Conservation (phyloP, 495 filamentous ascomycete genomes). For the Aspergillus steynii region DNA sequence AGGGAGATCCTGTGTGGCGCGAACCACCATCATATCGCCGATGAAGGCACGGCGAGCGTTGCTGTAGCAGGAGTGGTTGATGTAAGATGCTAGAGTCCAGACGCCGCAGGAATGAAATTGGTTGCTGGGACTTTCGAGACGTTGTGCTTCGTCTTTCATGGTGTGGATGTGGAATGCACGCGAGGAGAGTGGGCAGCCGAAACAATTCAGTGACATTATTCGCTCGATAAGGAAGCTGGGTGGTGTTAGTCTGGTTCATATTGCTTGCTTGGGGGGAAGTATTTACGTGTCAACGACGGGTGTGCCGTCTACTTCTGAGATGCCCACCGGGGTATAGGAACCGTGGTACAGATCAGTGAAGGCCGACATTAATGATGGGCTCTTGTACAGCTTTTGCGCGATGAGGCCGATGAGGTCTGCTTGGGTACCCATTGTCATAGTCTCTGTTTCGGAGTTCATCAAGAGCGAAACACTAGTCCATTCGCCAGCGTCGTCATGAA, state of each 20-base stretch:
- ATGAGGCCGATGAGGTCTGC: conserved; percentile 39
- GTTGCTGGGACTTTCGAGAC: conserved; percentile 5
- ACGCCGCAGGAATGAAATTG: conserved; percentile 43
- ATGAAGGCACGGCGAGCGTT: conserved; percentile 53
- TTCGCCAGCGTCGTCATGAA: conserved; percentile 8
- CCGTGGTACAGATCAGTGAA: conserved; percentile 50
- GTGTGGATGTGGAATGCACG: conserved; percentile 27
- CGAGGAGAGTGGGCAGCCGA: conserved; percentile 44
- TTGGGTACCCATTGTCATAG: conserved; percentile 29
- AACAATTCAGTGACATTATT: conserved; percentile 50
- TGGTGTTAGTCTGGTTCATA: no score
- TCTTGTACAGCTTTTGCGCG: conserved; percentile 49
- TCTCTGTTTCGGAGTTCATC: conserved; percentile 33
- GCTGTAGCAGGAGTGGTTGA: conserved; percentile 56
- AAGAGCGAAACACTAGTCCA: conserved; percentile 24
- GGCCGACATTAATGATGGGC: conserved; percentile 42
- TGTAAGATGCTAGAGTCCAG: conserved; percentile 55
- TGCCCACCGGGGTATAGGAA: conserved; percentile 25
- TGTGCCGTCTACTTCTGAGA: conserved; percentile 39
- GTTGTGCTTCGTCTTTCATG: conserved; percentile 4
- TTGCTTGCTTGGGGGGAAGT: neutral
- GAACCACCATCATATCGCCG: conserved; percentile 60
- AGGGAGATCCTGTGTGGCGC: conserved; percentile 47
- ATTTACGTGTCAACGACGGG: conserved; percentile 54
- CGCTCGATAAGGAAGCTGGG: conserved; percentile 41